Conservation (phyloP, 352 stramenopile genomes). For the Phytophthora tentaculata region DNA sequence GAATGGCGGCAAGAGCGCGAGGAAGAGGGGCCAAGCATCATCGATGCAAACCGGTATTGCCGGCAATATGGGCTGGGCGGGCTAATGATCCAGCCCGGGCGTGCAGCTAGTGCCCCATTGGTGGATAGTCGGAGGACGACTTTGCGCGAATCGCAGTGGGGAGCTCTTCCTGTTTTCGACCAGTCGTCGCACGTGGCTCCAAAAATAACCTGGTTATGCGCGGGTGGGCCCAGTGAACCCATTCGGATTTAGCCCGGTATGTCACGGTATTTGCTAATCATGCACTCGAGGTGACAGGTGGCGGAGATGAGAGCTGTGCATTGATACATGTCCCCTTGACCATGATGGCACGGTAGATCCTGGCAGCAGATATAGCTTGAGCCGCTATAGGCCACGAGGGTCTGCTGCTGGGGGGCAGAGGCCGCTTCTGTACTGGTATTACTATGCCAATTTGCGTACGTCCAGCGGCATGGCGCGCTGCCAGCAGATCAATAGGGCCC, state of each 20-base stretch:
- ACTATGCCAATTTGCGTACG: conserved; percentile 5
- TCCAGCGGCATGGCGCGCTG: conserved; percentile 18
- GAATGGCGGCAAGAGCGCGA: conserved; percentile 39
- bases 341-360: conserved; percentile 1
- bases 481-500: conserved; percentile 6
- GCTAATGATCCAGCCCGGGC: conserved; percentile 18
- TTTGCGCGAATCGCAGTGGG: conserved; percentile 11
- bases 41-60: conserved; percentile 24
- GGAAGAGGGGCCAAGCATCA: conserved; percentile 31
- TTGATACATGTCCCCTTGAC: neutral
- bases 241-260: conserved; percentile 28
- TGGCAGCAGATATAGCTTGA: neutral
- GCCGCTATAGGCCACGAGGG: neutral
- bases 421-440: neutral
- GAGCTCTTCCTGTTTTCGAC: conserved; percentile 4
- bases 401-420: conserved; percentile 1
- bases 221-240: conserved; percentile 29
- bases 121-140: conserved; percentile 4
- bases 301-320: conserved; percentile 3
- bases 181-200: conserved; percentile 13
- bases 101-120: conserved; percentile 10
- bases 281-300: conserved; percentile 14
- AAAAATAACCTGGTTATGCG: conserved; percentile 10
- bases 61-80: conserved; percentile 24
- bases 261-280: conserved; percentile 4